Conservation (phyloP, 177 flowering plant genomes). For the Vitis hybrid region DNA sequence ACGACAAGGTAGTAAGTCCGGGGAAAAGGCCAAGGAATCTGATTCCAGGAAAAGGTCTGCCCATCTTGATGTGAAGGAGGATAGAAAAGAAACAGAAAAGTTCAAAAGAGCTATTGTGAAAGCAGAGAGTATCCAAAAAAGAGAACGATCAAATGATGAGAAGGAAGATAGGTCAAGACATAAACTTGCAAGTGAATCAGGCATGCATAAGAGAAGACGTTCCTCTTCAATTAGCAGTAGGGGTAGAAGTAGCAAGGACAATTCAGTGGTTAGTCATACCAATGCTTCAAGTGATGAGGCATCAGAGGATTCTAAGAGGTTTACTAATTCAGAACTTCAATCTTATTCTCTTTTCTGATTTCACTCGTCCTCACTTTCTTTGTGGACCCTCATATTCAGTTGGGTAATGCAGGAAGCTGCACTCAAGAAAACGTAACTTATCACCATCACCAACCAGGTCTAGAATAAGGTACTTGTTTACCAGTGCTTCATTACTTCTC, state of each 20-base stretch:
- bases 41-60: conserved; percentile 43
- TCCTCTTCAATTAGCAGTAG: conserved; percentile 61
- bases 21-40: conserved; percentile 45
- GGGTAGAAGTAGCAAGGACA: conserved; percentile 57
- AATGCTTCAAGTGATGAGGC: conserved; percentile 61
- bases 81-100: conserved; percentile 45
- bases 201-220: conserved; percentile 62
- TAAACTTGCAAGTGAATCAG: conserved; percentile 39
- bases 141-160: conserved; percentile 49
- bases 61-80: conserved; percentile 48
- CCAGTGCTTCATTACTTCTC: conserved; percentile 2
- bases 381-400: conserved; percentile 10
- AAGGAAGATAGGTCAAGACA: conserved; percentile 59
- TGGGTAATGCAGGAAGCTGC: conserved; percentile 57
- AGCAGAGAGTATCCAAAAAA: conserved; percentile 50
- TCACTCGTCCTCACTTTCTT: neutral
- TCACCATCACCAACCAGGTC: conserved; percentile 77
- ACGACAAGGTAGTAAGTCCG: conserved; percentile 35
- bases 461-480: conserved; percentile 57
- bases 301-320: conserved; percentile 79
- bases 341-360: neutral
- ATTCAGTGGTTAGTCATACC: conserved; percentile 32
- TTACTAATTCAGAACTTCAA: neutral
- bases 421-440: conserved; percentile 46
- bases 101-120: conserved; percentile 35